Base-by-base conservation (phyloP, 148 eudicot species). In the Rhododendron kiyosumense region DNA sequence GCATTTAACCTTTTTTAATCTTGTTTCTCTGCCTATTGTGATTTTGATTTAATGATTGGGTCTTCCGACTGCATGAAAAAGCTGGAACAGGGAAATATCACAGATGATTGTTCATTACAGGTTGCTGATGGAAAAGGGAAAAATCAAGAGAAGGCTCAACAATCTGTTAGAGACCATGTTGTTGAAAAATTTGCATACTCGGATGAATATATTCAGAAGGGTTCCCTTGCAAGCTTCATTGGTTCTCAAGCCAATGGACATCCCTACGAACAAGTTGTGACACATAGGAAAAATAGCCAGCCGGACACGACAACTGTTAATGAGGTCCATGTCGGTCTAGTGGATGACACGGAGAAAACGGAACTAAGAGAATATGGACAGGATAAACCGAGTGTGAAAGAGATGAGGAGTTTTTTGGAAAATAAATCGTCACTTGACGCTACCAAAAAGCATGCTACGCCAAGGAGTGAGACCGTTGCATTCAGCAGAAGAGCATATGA, bases 351-450 rank as follows among this genome's bases (percentile, higher is more conserved):
- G 7, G 13, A 49, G 11, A 82, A 85, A 87, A 89, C 84, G 20
- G 86, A 89, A 51, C 61, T 86, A 11, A 45, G 75, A 88, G 89
- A 85, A 57, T 84, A 77, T 63, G 93, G 84, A 78, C 84, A 88
- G 61, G 86, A 75, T 79, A 73, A 54, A 54, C 77, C 84, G 49
- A 28, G 86, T 61, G 30, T 80, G 67, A 90, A 89, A 82, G 90
- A 88, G 76, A 32, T 67, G 87, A 87, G 83, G 77, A 48, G 54
- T 83, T 14, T 71, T 32, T 71, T 74, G 88, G 88, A 81, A 0
- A 49, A 84, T 78, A 74, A 81, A 54, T 86, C 51, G 46, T 69
- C 91, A 83, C 79, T 65, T 45, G 91, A 82, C 77, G 84, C 82
- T 65, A 63, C 46, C 26, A 81, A 30, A 34, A 81, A 79, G 38